Conservation (phyloP, 331 rosid species). For the Spiraea crenata region DNA sequence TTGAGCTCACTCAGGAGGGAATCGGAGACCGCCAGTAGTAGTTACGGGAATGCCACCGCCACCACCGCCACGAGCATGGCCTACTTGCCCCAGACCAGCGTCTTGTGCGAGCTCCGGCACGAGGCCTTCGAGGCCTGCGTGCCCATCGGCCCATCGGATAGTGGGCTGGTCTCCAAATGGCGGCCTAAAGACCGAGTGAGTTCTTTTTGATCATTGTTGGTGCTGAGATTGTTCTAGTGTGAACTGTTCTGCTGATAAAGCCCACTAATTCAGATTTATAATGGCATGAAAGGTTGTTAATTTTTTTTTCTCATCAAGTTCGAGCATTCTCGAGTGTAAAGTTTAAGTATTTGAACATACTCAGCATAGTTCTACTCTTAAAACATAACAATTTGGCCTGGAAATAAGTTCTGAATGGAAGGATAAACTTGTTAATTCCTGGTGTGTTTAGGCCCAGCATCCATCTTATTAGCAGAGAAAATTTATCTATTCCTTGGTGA, state of each 20-base stretch:
- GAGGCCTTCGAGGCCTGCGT: slow-evolving; percentile 75
- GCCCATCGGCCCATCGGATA: slow-evolving; percentile 70
- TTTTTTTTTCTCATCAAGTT: neutral
- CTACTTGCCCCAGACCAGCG: slow-evolving; percentile 71
- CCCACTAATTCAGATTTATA: neutral
- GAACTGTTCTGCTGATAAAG: neutral
- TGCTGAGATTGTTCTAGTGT: slow-evolving; percentile 12
- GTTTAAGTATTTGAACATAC: neutral
- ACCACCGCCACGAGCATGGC: slow-evolving; percentile 65
- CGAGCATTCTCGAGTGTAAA: neutral
- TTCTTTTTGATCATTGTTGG: neutral
- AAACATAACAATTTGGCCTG: neutral
- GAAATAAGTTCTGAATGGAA: neutral
- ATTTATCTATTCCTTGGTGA: neutral
- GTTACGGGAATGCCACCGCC: slow-evolving; percentile 50
- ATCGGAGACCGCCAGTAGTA: slow-evolving; percentile 60
- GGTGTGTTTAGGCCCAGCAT: neutral
- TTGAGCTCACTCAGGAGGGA: slow-evolving; percentile 47
- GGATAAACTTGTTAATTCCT: neutral
- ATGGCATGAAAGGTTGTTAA: neutral
- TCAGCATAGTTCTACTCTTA: neutral
- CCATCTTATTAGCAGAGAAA: neutral
- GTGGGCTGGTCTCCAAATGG: slow-evolving; percentile 93
- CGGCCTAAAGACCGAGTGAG: slow-evolving; percentile 88
- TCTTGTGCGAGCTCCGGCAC: slow-evolving; percentile 75